These are phyloP conservation scores for Paecilomyces fulvus DNA, from an alignment of 2,329 filamentous ascomycete species.

Conservation along the genomic window DNA sequence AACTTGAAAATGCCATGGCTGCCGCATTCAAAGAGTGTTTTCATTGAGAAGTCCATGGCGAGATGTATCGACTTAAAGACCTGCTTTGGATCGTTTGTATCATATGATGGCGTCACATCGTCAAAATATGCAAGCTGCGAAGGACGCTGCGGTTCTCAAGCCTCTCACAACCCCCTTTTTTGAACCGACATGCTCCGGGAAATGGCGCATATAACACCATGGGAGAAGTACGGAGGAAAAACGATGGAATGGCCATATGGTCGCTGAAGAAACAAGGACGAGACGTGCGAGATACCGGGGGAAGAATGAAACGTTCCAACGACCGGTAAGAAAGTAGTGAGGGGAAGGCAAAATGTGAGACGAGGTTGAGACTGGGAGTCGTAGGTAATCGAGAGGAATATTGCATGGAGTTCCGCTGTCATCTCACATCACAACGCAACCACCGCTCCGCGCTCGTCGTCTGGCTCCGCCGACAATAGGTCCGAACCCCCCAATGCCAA, in stretches of 20 bases:
- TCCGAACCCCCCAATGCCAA: constrained; percentile 24
- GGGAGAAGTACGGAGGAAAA: not conserved
- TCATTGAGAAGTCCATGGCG: not conserved
- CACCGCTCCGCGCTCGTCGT: constrained; percentile 55
- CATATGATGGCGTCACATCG: not conserved
- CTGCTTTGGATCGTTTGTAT: not conserved
- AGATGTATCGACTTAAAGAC: not conserved
- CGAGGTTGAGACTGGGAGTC: not conserved
- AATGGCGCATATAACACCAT: not conserved
- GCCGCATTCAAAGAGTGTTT: not conserved
- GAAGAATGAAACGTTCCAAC: not conserved
- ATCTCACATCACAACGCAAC: constrained; percentile 57
- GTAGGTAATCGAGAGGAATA: not conserved
- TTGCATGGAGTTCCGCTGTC: not conserved
- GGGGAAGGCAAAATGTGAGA: not conserved
- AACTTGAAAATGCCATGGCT: not conserved
- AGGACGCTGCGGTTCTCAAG: not conserved
- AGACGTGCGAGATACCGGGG: not conserved
- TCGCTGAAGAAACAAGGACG: not conserved
- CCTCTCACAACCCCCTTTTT: not conserved
- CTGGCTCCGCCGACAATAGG: constrained; percentile 35
- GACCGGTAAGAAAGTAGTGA: not conserved
- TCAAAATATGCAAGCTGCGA: not conserved
- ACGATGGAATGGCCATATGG: not conserved
- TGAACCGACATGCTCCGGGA: not conserved